phyloP scores from a whole-genome alignment of 148 eudicot species.

The Fagopyrum esculentum region DNA sequence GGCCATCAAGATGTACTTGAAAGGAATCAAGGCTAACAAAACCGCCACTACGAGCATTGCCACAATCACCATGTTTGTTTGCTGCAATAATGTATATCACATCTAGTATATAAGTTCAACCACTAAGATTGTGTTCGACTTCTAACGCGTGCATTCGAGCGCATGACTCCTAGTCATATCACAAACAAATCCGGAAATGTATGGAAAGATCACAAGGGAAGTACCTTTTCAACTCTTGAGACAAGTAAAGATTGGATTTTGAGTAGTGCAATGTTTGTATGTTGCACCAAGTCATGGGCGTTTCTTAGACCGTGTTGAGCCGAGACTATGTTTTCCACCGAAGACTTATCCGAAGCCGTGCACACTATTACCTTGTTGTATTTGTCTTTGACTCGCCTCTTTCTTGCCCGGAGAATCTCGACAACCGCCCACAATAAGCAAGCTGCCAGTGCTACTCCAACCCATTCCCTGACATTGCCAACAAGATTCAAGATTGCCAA shows the following conservation, averaged over 20 bases:
- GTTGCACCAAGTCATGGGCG: slow-evolving; percentile 48
- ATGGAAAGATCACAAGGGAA: not conserved
- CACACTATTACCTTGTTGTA: slow-evolving; percentile 45
- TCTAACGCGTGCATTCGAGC: too few relatives aligned
- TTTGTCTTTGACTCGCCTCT: slow-evolving; percentile 23
- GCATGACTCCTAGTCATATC: too few relatives aligned
- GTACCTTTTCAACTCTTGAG: slow-evolving; percentile 76
- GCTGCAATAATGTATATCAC: slow-evolving; percentile 36
- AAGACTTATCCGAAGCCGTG: slow-evolving; percentile 57
- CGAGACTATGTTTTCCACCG: slow-evolving; percentile 74
- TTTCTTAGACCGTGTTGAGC: slow-evolving; percentile 73
- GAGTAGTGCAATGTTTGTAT: slow-evolving; percentile 54
- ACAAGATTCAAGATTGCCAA: not conserved
- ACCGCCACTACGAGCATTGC: slow-evolving; percentile 37
- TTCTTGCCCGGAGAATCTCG: slow-evolving; percentile 43
- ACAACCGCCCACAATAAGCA: slow-evolving; percentile 47
- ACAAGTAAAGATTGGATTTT: slow-evolving; percentile 62
- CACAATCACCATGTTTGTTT: slow-evolving; percentile 51
- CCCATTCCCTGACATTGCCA: slow-evolving; percentile 54
- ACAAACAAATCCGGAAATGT: too few relatives aligned
- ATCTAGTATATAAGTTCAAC: too few relatives aligned
- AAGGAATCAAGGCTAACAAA: slow-evolving; percentile 48
- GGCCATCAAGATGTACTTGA: slow-evolving; percentile 55
- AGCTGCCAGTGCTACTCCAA: slow-evolving; percentile 60
- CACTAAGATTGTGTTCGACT: too few relatives aligned